phyloP scores from a whole-genome alignment of 768 basidiomycete genomes.

The Cystofilobasidium macerans region DNA sequence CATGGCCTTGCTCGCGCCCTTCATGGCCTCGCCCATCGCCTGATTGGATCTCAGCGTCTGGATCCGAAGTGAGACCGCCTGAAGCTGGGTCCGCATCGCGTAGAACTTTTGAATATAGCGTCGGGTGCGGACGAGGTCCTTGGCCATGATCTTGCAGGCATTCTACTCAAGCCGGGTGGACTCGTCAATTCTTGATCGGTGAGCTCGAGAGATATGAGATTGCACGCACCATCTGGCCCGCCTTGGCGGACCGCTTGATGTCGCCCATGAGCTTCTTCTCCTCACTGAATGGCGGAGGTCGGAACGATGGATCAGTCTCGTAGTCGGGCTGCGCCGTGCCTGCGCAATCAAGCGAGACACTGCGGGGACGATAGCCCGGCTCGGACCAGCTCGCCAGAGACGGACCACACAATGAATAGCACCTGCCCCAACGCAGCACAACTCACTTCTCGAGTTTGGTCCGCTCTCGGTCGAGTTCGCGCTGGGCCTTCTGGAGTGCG shows the following conservation, averaged over 20 bases:
- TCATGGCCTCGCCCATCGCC: slow-evolving; percentile 99
- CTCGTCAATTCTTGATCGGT: no score
- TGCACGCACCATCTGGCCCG: slow-evolving; percentile 70
- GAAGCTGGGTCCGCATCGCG: slow-evolving; percentile 95
- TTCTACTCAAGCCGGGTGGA: no score
- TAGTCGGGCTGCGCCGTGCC: neutral
- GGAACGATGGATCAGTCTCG: neutral
- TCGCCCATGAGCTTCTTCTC: slow-evolving; percentile 94
- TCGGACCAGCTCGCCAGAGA: no score
- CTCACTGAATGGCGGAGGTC: neutral
- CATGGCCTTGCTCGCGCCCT: slow-evolving; percentile 96
- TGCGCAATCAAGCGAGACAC: neutral
- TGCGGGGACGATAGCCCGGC: no score
- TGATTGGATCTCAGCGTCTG: slow-evolving; percentile 94
- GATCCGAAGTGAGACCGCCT: slow-evolving; percentile 88
- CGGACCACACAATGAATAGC: no score
- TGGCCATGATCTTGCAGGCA: slow-evolving; percentile 98
- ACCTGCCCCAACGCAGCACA: no score
- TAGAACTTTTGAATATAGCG: slow-evolving; percentile 96
- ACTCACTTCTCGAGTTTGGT: slow-evolving; percentile 75
- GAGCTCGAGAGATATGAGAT: no score
- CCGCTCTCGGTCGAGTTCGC: slow-evolving; percentile 93
- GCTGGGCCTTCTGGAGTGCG: slow-evolving; percentile 87
- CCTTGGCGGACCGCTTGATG: slow-evolving; percentile 92
- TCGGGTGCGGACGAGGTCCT: slow-evolving; percentile 90